Evolutionary conservation across 257 asterid species (phyloP), one percentile per base, ranked within the genome.

Genomic region (Nicotiana otophora): DNA sequence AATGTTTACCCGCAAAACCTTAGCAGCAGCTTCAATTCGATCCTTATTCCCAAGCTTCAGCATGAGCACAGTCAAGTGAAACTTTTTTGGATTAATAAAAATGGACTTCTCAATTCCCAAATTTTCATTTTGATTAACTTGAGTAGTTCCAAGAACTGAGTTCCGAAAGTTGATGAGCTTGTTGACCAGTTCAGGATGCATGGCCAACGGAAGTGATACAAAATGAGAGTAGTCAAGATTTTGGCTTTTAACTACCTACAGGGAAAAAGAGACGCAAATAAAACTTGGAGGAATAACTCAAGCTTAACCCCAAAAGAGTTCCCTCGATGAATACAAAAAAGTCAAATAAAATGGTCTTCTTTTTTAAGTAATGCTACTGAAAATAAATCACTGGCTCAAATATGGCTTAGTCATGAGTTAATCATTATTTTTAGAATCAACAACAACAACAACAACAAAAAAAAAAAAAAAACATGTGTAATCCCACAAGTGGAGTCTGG

Each of bases 61-160:
- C 99, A 96, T 94, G 87, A 93, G 92, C 72, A 96, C 95, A 82
- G 99, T 96, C 85, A 96, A 82, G 92, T 96, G 99, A 78, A 96
- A 93, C 54, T 98, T 92, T 83, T 87, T 84, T 81, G 99, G 98
- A 48, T 87, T 94, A 83, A 93, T 93, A 82, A n/a, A n/a, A n/a
- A n/a, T n/a, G n/a, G n/a, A n/a, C n/a, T n/a, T n/a, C n/a, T n/a
- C n/a, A n/a, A n/a, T 94, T 61, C 98, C 97, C 81, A 79, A 83
- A 23, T 46, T 46, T 46, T 74, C 62, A 72, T 23, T 12, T 72
- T 9, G 30, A 28, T 51, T 51, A 51, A 60, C 89, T 82, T 88
- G 89, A 26, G 81, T 70, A 23, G 74, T 68, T 86, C 89, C 94
- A 80, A 93, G 91, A 86, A 94, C 84, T 81, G 87, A 86, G 34